A percentile compares a stretch with the other conserved stretches of the same genome.
phyloP scores from a whole-genome alignment of 2,329 filamentous ascomycete genomes.

The Sordariomycetes sp. region DNA sequence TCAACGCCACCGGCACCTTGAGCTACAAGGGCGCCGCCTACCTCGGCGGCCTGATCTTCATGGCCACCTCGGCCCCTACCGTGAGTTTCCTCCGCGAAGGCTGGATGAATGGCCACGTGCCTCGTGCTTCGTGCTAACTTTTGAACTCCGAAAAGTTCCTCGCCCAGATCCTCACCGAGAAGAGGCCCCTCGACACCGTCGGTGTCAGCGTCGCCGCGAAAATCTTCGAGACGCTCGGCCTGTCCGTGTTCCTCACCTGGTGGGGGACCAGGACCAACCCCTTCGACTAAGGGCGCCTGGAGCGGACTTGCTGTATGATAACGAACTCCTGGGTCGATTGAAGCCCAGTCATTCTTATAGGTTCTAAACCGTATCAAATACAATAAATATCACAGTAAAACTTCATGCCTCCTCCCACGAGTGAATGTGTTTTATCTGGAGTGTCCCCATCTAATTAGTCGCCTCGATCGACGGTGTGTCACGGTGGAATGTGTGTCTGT shows the following conservation, averaged over 20 bases:
- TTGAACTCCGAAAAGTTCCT: constrained; percentile 62
- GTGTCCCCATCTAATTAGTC: too few relatives aligned
- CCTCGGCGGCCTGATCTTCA: constrained; percentile 82
- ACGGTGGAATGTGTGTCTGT: background rate
- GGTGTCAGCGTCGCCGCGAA: constrained; percentile 77
- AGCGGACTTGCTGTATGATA: background rate
- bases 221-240: constrained; percentile 83
- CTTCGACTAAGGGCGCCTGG: constrained; percentile 53
- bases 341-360: background rate
- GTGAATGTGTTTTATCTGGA: background rate
- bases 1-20: constrained; percentile 90
- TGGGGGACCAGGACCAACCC: constrained; percentile 95
- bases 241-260: constrained; percentile 89
- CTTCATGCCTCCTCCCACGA: background rate
- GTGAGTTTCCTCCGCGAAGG: constrained; percentile 42
- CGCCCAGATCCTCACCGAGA: constrained; percentile 79
- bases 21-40: constrained; percentile 97
- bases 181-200: constrained; percentile 82
- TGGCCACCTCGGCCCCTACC: constrained; percentile 76
- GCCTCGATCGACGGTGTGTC: background rate
- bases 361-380: background rate
- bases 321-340: background rate
- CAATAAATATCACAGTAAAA: background rate
- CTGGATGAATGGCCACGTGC: too few relatives aligned
- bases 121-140: background rate